Base-by-base conservation (phyloP, 1,139 yeast genomes). In the Protomyces gravidus region DNA sequence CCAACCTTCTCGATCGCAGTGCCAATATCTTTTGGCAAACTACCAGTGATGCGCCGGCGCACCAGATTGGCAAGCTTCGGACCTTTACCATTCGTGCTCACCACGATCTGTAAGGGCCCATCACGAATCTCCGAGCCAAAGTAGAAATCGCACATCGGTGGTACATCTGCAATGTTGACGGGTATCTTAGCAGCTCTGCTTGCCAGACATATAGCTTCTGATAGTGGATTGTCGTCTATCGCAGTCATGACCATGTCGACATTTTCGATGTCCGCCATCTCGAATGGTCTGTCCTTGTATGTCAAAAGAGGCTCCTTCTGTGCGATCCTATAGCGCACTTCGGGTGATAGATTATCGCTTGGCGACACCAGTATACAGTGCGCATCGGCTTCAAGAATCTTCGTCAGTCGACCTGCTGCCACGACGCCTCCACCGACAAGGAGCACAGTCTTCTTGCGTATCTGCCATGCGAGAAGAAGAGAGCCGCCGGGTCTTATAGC, bases 111-210 rank as follows among this genome's bases (percentile, higher is more conserved):
- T 55, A 88, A 73, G 26, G 84, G 82, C n/a, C 89, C 95, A 63
- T 81, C 81, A 67, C 86, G 79, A 68, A 82, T 83, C 77, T 85
- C 83, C 27, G 90, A 81, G 1, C 95, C 95, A 71, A 87, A 88
- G 73, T 86, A 88, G 70, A 86, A 88, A 70, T 88, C 96, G 73
- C 96, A 88, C 63, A 83, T 73, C 15, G 81, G 80, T 1, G 95
- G 95, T 64, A 86, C 86, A 70, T 88, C 96, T 1, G 95, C 95
- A 47, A 87, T 85, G 69, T 88, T 88, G 36, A 86, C 89, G 17
- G 88, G 87, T 56, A 87, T 71, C 15, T 82, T 63, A 6, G 63
- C 59, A 5, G 55, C 49, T 15, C 84, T 83, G 67, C 87, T 81
- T 64, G 78, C 79, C 63, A 79, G 77, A 70, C 84, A 86, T 19